Evolutionary conservation across 192 early-diverging fungal genomes (phyloP).

Genomic region (Spizellomyces sp.): DNA sequence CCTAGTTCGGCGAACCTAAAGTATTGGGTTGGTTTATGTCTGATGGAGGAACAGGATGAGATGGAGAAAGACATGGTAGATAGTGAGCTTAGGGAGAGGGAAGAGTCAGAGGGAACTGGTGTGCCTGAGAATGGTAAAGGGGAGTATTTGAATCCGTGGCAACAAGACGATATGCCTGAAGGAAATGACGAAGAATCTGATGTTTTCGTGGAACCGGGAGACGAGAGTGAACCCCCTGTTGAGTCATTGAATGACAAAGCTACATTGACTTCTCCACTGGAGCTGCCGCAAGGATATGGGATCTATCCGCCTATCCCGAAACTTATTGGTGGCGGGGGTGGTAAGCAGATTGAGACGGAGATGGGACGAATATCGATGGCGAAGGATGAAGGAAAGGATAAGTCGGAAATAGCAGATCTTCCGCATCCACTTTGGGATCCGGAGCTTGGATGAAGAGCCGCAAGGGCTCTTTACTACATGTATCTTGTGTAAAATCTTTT

Average conservation of each 20-base stretch:
- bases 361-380: neutral
- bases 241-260: neutral
- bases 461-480: no score
- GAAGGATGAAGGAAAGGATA: neutral
- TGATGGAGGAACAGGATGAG: slow-evolving; percentile 24
- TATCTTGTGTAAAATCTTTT: no score
- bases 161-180: neutral
- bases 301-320: neutral
- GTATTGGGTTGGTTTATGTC: slow-evolving; percentile 62
- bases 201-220: slow-evolving; percentile 4
- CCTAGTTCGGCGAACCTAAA: slow-evolving; percentile 64
- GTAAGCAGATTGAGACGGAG: neutral
- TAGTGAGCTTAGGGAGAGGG: neutral
- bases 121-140: neutral
- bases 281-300: neutral
- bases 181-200: neutral
- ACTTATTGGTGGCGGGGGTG: neutral
- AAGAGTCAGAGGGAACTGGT: neutral
- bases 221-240: neutral
- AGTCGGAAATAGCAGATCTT: neutral
- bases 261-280: neutral
- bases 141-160: neutral
- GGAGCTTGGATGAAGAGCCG: neutral
- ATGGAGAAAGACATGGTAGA: slow-evolving; percentile 2
- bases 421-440: slow-evolving; percentile 17